Conservation (phyloP, 495 filamentous ascomycete genomes). For the Penicillium parvum region DNA sequence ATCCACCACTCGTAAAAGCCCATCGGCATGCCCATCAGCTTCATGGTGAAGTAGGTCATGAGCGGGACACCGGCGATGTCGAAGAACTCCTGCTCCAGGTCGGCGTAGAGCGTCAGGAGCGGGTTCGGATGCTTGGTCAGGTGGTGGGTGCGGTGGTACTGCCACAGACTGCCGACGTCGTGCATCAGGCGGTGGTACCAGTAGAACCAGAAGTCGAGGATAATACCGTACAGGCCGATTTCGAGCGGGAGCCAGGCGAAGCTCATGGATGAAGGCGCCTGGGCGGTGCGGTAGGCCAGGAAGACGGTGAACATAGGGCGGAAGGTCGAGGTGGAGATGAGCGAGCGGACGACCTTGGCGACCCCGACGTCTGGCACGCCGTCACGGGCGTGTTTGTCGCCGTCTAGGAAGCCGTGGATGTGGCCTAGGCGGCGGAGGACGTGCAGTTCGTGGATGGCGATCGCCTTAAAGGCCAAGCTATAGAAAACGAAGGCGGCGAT, state of each 20-base stretch:
- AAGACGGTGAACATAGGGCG: constrained; percentile 33
- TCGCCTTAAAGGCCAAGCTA: constrained; percentile 26
- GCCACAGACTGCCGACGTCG: constrained; percentile 30
- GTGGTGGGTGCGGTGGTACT: constrained; percentile 40
- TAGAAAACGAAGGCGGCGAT: constrained; percentile 28
- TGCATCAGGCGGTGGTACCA: constrained; percentile 40
- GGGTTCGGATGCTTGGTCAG: constrained; percentile 40
- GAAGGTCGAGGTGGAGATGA: constrained; percentile 27
- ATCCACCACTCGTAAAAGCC: constrained; percentile 43
- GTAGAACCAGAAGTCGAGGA: constrained; percentile 43
- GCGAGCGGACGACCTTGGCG: constrained; percentile 25
- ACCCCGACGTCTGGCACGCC: constrained; percentile 35
- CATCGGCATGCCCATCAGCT: constrained; percentile 32
- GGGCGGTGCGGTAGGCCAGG: constrained; percentile 24
- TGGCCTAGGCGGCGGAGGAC: constrained; percentile 29
- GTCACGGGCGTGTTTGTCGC: constrained; percentile 35
- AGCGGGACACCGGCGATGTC: constrained; percentile 35
- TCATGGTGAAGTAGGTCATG: constrained; percentile 31
- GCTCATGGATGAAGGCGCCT: constrained; percentile 20
- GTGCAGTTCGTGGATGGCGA: constrained; percentile 30
- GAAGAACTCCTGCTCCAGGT: constrained; percentile 37
- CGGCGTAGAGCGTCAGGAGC: constrained; percentile 32
- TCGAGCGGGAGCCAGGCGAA: constrained; percentile 30
- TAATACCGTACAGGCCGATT: constrained; percentile 31
- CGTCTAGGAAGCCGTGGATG: constrained; percentile 32